Evolutionary conservation across 768 basidiomycete species (phyloP), one percentile per base, ranked within the genome.

Genomic region (Tubosaeta brunneosetosa): DNA sequence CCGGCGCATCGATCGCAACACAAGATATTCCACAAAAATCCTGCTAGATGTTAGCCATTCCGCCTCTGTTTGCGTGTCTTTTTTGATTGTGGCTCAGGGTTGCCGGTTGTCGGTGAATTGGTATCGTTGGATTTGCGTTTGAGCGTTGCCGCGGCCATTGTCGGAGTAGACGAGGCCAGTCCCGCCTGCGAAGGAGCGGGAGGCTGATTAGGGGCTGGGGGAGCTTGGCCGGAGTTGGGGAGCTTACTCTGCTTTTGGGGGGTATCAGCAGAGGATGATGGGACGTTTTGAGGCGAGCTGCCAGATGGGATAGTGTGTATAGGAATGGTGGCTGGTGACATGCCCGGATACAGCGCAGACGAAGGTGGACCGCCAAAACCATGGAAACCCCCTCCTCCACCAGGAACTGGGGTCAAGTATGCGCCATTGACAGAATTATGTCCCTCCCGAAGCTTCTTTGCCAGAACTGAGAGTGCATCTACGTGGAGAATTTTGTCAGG

Each of bases 221-320:
- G 67, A 52, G 71, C 67, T 43, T 69, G 65, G 51, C 71, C 71
- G 47, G 72, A 65, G 40, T 76, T 77, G 55, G 80, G 77, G 45
- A 77, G 76, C 64, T 85, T 85, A 62, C 79, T 77, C 69, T 81
- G 81, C 69, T 88, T 87, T 67, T 76, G 77, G 12, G 80, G 81
- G 25, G 81, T 82, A 52, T 74, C 73, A 48, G 76, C 77, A 49
- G 82, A 79, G 36, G 74, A 65, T 3, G 72, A 68, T 2, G 73
- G 66, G 36, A 56, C 58, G 57, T 78, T 80, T 74, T 81, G 77
- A 17, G 78, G 80, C 26, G 80, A 82, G 56, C 63, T 71, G 59
- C 73, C 69, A 25, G 71, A 65, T 48, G 63, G 60, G 41, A 61
- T 52, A 41, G 77, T 73, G 50, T 82, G 78, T 41, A 78, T 77